Evolutionary conservation across 352 stramenopile genomes (phyloP).

Genomic region (Pythium folliculosum): DNA sequence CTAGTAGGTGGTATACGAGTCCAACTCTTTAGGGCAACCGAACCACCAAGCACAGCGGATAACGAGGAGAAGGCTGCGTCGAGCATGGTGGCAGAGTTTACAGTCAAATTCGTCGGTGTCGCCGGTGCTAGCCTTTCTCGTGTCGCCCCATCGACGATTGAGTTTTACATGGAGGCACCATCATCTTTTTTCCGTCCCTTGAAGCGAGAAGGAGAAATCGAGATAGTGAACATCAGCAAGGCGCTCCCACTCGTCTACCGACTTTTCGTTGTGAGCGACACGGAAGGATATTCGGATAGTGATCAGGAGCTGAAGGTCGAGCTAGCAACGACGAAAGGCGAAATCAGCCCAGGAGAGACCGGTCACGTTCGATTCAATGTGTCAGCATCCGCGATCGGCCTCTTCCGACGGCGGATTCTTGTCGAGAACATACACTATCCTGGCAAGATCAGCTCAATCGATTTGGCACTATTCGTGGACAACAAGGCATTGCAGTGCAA

Average conservation of each 20-base stretch:
- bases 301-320: conserved; percentile 71
- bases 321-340: conserved; percentile 70
- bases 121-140: conserved; percentile 77
- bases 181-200: conserved; percentile 11
- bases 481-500: conserved; percentile 57
- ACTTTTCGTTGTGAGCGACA: conserved; percentile 64
- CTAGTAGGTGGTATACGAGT: conserved; percentile 88
- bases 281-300: conserved; percentile 76
- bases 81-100: conserved; percentile 85
- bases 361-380: conserved; percentile 61
- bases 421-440: conserved; percentile 86
- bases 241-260: conserved; percentile 72
- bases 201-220: conserved; percentile 66
- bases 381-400: conserved; percentile 65
- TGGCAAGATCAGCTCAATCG: conserved; percentile 74
- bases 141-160: conserved; percentile 61
- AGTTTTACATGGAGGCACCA: conserved; percentile 83
- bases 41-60: not conserved
- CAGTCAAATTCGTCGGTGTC: conserved; percentile 86
- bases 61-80: conserved; percentile 52
- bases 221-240: conserved; percentile 85
- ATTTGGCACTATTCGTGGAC: conserved; percentile 85
- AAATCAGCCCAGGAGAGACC: conserved; percentile 63
- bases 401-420: conserved; percentile 80
- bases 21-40: conserved; percentile 59